Evolutionary conservation across 2,329 filamentous ascomycete genomes (phyloP), one percentile per base, ranked within the genome.

Genomic region (Aspergillus sojae): DNA sequence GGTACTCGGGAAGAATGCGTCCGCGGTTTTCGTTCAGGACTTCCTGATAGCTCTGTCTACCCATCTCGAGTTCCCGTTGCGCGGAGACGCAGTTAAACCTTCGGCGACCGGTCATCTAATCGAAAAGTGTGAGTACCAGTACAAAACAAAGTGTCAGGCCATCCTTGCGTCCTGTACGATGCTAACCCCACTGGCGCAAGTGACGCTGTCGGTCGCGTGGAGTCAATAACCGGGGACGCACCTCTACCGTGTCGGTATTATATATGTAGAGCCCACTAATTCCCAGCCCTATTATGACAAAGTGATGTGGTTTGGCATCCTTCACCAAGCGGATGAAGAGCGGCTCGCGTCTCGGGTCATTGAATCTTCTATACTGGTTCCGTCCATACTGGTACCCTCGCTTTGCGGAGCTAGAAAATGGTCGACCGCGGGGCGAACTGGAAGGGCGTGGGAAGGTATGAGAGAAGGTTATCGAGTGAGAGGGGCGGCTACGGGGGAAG

Each of bases 71-170:
- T 70, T 88, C 86, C 5, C 74, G 70, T 0, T 75, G 67, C 1
- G 79, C 72, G 1, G 80, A 79, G 16, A 88, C 73, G 61, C 85
- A 80, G 68, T 88, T 89, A 79, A 89, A 89, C 23, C 87, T 82
- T 45, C 82, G 78, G 2, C 87, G 82, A 5, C 84, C 83, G 1
- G 85, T 86, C 58, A 86, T 75, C 74, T 82, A 67, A 4, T 28
- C 30, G 26, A 34, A 46, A 32, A 4, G 23, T 36, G 23, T 58
- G 28, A 58, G 60, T 16, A 36, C n/a, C 6, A 4, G 21, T 39
- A 39, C 11, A n/a, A 4, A 26, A 21, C 52, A 36, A 39, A 5
- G 6, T 14, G 6, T 11, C 9, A 12, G 30, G 21, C 21, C n/a
- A 39, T 23, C 9, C 6, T 19, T 32, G 26, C 28, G 28, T 52